Percentiles rank a stretch among this genome's conserved stretches.
phyloP scores from a whole-genome alignment of 345 rosid species.

The Nasturtium officinale region DNA sequence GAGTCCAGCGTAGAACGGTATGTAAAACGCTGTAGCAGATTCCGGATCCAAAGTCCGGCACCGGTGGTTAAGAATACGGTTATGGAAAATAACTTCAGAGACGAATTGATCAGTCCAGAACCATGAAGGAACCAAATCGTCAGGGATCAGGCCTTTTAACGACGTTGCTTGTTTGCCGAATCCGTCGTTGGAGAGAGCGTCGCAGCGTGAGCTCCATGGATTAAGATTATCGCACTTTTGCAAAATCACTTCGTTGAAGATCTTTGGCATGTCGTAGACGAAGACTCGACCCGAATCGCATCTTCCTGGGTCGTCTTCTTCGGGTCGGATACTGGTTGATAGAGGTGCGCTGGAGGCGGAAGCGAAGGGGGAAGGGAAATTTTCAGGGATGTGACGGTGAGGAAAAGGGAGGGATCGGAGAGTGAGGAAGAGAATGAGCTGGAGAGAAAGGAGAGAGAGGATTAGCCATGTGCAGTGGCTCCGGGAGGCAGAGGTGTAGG shows the following conservation, averaged over 20 bases:
- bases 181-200: slow-evolving; percentile 67
- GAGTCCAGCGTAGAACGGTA: slow-evolving; percentile 92
- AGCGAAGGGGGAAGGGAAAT: slow-evolving; percentile 39
- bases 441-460: slow-evolving; percentile 58
- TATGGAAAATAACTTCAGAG: slow-evolving; percentile 77
- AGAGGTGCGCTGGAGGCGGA: slow-evolving; percentile 2
- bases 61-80: slow-evolving; percentile 68
- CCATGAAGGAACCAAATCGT: slow-evolving; percentile 74
- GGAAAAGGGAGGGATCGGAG: slow-evolving; percentile 57
- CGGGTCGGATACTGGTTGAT: not conserved
- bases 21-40: slow-evolving; percentile 77
- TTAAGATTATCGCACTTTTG: slow-evolving; percentile 68
- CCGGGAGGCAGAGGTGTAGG: slow-evolving; percentile 44
- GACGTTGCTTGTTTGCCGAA: slow-evolving; percentile 66
- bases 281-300: slow-evolving; percentile 67
- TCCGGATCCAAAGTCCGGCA: slow-evolving; percentile 71
- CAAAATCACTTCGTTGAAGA: slow-evolving; percentile 66
- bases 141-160: slow-evolving; percentile 57
- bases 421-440: slow-evolving; percentile 60
- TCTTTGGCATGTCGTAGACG: slow-evolving; percentile 77
- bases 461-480: slow-evolving; percentile 64
- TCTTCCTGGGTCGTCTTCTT: slow-evolving; percentile 9
- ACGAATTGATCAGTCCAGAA: slow-evolving; percentile 93
- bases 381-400: slow-evolving; percentile 37
- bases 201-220: slow-evolving; percentile 93